Base-by-base conservation (phyloP, 768 basidiomycete genomes). In the Kondoa malvinella region DNA sequence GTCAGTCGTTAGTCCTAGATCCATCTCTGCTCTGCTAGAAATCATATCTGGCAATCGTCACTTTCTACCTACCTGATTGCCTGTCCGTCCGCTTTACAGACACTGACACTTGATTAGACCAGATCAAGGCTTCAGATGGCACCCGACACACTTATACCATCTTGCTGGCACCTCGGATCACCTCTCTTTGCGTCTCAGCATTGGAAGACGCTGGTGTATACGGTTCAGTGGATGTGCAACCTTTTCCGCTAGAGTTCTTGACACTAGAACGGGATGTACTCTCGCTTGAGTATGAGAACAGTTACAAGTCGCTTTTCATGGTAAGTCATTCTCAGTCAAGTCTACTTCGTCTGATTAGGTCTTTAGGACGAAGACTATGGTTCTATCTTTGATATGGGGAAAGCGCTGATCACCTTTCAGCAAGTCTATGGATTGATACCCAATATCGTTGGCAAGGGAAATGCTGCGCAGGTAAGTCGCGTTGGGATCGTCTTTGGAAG, bases 161-260 rank as follows among this genome's bases (percentile, higher is more conserved):
- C 34, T 79, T 99, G 30, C 83, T 95, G 58, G 88, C 92, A 0
- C 95, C 95, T 8, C 82, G 92, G 56, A 80, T 83, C 40, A 97
- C 95, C 1, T 87, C 87, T 3, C 81, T 97, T 4, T 89, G 92
- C 65, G 83, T 85, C 34, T 83, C 86, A 67, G 85, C 92, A 70
- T 79, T 99, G 57, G 92, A 96, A 74, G 92, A 97, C 75, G 88
- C 95, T 74, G 95, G 94, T n/a, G 92, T 99, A 0, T 82, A 92
- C 17, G 95, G 95, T n/a, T 92, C 96, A 73, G 81, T 99, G 58
- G 85, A 83, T 4, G 83, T 97, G 32, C 84, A 85, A 25, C 83
- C 89, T 31, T 94, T 90, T 77, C 89, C 89, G 76, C 81, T 99
- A 27, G 91, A 92, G 73, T 89, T 96, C 73, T 90, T 97, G 70